Conservation (phyloP, 2,329 filamentous ascomycete species). For the Furcasterigmium furcatum region DNA sequence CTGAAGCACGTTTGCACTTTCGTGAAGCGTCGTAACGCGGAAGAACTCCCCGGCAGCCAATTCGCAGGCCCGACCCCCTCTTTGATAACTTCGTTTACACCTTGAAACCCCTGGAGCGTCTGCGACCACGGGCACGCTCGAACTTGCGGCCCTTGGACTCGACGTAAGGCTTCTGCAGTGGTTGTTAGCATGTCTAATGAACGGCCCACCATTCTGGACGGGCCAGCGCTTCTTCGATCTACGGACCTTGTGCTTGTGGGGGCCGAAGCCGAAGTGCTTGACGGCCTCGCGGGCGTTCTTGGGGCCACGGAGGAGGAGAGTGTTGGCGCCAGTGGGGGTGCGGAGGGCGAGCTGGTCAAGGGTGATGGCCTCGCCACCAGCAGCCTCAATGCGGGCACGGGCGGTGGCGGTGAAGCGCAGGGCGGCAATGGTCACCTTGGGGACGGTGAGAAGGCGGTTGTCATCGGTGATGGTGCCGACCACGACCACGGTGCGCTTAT, state of each 20-base stretch:
- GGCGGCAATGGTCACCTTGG: conserved; percentile 91
- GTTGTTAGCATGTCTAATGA: conserved; percentile 25
- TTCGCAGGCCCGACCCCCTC: background rate
- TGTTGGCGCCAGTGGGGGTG: conserved; percentile 94
- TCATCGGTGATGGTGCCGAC: conserved; percentile 97
- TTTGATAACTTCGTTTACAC: conserved; percentile 63
- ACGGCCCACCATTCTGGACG: no score
- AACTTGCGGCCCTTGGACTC: conserved; percentile 99
- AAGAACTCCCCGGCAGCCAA: background rate
- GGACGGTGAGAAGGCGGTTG: conserved; percentile 85
- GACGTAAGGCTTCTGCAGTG: conserved; percentile 82
- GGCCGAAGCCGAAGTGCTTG: conserved; percentile 99
- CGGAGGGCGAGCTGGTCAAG: conserved; percentile 96
- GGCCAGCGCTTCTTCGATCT: no score
- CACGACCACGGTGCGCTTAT: conserved; percentile 86
- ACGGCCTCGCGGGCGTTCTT: conserved; percentile 98
- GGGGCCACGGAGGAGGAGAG: conserved; percentile 91
- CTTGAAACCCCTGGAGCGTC: conserved; percentile 99
- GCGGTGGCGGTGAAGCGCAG: conserved; percentile 96
- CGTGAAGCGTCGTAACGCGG: background rate
- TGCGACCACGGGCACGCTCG: conserved; percentile 97
- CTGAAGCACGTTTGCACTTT: background rate
- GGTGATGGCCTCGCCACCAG: conserved; percentile 92
- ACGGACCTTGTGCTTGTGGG: conserved; percentile 92
- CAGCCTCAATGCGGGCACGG: conserved; percentile 87